Evolutionary conservation across 257 asterid species (phyloP).

Genomic region (Linderniella brevidens): DNA sequence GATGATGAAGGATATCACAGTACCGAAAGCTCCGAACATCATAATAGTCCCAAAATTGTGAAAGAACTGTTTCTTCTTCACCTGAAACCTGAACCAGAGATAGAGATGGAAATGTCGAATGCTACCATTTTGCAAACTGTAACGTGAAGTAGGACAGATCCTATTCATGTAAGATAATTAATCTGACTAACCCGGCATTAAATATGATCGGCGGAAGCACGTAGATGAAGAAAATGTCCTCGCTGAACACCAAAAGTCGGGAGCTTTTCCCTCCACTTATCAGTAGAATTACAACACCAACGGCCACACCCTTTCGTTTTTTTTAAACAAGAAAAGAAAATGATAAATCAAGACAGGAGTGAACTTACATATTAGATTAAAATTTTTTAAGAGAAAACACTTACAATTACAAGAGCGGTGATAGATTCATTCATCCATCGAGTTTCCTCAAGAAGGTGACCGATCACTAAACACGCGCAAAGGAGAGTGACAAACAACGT

Average conservation of each 20-base stretch:
- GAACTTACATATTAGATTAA: conserved; percentile 4
- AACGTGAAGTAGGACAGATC: conserved; percentile 5
- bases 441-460: conserved; percentile 88
- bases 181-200: conserved; percentile 66
- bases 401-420: conserved; percentile 67
- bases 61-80: conserved; percentile 93
- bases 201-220: conserved; percentile 97
- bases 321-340: conserved; percentile 2
- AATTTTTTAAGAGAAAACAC: conserved; percentile 7
- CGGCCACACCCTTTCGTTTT: conserved; percentile 51
- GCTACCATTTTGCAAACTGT: neutral
- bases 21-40: conserved; percentile 90
- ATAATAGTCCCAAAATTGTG: conserved; percentile 89
- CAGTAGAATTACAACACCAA: conserved; percentile 76
- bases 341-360: conserved; percentile 7
- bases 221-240: conserved; percentile 92
- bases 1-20: conserved; percentile 73
- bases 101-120: conserved; percentile 1
- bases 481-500: conserved; percentile 69
- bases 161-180: neutral
- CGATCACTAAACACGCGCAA: conserved; percentile 76
- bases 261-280: conserved; percentile 75
- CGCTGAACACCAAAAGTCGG: conserved; percentile 79
- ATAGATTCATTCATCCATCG: conserved; percentile 99
- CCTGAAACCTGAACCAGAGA: conserved; percentile 76